Evolutionary conservation across 108 stramenopile genomes (phyloP), one percentile per base, ranked within the genome.

Genomic region (Cyclotella baltica): DNA sequence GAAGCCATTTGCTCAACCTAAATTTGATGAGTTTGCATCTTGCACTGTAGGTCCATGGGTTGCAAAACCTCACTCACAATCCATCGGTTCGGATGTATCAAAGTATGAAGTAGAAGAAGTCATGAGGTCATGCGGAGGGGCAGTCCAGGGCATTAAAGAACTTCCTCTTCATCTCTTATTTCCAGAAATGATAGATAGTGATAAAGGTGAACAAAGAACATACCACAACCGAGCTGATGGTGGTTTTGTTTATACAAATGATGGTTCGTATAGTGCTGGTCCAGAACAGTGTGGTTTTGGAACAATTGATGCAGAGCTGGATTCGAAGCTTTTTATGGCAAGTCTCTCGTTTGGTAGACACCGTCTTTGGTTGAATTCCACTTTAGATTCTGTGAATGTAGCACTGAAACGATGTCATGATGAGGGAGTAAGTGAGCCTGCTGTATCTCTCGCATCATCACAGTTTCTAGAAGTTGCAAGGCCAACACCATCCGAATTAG

Each of bases 51-150:
- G 87, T 0, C 65, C 67, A 4, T 90, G 87, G 87, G 63, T 50
- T 0, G 18, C 55, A 13, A n/a, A 56, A 46, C 13, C 30, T 15
- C 35, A 34, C 43, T 47, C 34, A 0, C 11, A 27, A 62, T 38
- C 46, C 0, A 55, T 43, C 5, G 38, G 31, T 38, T 18, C 33
- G 11, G 64, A 52, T 35, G 58, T 6, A 37, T 13, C 57, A n/a
- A 23, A 34, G 19, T 67, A 51, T 30, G 77, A 80, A 59, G 88
- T 89, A 9, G 86, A 88, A 67, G 91, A 92, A 74, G 91, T 92
- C 11, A 92, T 92, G 91, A 67, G 91, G 61, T 79, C 79, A 3
- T 92, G 91, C 67, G 91, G 91, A 23, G 91, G 91, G 34, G 91
- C 91, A 37, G 84, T 92, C 1, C 91, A 92, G 70, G 91, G 91